Evolutionary conservation across 2,329 filamentous ascomycete species (phyloP), one percentile per base, ranked within the genome.

Genomic region (Trichophyton verrucosum): DNA sequence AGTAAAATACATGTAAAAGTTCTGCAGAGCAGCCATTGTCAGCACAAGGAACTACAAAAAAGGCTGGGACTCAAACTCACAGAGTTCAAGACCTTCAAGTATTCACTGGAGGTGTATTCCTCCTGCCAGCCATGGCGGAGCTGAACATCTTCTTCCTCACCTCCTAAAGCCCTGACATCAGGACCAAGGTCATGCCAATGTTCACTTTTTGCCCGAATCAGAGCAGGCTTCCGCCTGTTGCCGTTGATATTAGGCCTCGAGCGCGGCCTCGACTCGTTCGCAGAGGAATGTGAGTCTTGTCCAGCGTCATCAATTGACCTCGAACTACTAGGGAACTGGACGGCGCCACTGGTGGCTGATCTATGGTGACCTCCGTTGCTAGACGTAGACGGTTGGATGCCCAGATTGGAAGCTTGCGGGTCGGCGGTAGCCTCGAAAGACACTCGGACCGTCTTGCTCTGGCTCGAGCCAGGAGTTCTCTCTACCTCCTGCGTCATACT

Each of bases 1-100:
- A 65, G 92, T 96, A 74, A 89, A 99, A 76, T 99, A 99, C 92
- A 97, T 97, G 78, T 96, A 97, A 84, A 95, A 99, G 66, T 90
- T 95, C 88, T 96, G 74, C 60, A 63, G 22, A 22, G 17, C 2
- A 3, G 24, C 13, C 3, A 47, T 15, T 3, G 33, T 58, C 22
- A 58, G 56, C 15, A 58, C 24, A 22, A 20, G 66, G 64, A 40
- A 27, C 33, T 27, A 20, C 38, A 56, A n/a, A 15, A 15, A 40
- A 40, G n/a, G 3, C 15, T 3, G 11, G 46, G 5, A 8, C 8
- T 51, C 57, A 66, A 66, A 80, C 86, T 77, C 76, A 91, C 87
- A 71, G 87, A 91, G 59, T 88, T 89, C 65, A 96, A 80, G 66
- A 91, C 82, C 61, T 88, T 87, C 67, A 95, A 87, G 68, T 95